Percentiles rank a stretch among this genome's conserved stretches.
Evolutionary conservation across 768 basidiomycete genomes (phyloP).

Genomic region (Leccinum ochraceum): DNA sequence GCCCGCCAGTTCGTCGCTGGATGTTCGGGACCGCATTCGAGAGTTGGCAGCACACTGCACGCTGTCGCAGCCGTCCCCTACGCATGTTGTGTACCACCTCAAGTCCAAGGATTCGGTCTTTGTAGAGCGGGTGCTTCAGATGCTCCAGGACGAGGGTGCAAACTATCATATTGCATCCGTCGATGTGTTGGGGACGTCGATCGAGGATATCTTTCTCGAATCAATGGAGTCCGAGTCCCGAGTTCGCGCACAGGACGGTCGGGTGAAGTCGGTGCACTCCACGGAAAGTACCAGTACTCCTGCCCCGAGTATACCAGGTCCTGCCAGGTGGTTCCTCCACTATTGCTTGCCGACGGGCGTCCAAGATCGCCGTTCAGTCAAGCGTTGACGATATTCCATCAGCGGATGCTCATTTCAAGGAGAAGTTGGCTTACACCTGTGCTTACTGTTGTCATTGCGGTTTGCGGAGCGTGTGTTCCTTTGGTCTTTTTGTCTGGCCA

Average conservation of each 20-base stretch:
- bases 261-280: slow-evolving; percentile 21
- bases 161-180: slow-evolving; percentile 49
- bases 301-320: slow-evolving; percentile 1
- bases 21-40: slow-evolving; percentile 45
- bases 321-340: slow-evolving; percentile 6
- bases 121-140: slow-evolving; percentile 56
- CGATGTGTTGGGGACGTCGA: slow-evolving; percentile 69
- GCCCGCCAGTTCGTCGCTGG: slow-evolving; percentile 14
- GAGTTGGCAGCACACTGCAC: slow-evolving; percentile 47
- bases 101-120: slow-evolving; percentile 55
- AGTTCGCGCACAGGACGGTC: slow-evolving; percentile 27
- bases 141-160: slow-evolving; percentile 49
- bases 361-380: slow-evolving; percentile 59
- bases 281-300: background rate
- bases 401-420: slow-evolving; percentile 61
- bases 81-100: slow-evolving; percentile 54
- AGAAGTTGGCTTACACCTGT: slow-evolving; percentile 69
- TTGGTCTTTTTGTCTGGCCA: slow-evolving; percentile 60
- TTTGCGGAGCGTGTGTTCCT: slow-evolving; percentile 68
- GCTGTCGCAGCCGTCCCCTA: slow-evolving; percentile 43
- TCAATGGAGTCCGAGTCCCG: slow-evolving; percentile 52
- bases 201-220: slow-evolving; percentile 81
- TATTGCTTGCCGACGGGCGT: slow-evolving; percentile 47
- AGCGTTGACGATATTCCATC: slow-evolving; percentile 72
- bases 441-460: slow-evolving; percentile 52